These are phyloP conservation scores for Trametes cinnabarina DNA, from an alignment of 768 basidiomycete genomes.

Conservation along the genomic window DNA sequence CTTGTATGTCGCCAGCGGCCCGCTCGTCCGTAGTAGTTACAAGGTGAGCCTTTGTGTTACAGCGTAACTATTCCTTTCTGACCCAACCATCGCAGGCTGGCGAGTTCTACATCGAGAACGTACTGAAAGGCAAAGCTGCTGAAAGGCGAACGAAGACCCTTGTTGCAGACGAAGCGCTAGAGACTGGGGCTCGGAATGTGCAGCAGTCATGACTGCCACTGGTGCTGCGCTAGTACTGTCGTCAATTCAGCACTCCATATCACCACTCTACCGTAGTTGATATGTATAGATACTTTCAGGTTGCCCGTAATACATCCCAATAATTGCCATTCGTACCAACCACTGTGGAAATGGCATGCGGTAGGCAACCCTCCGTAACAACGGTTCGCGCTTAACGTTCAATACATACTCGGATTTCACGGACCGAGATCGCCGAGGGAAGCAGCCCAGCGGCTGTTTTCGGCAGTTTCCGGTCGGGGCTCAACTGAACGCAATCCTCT, in stretches of 20 bases:
- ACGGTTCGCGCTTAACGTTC: too few relatives aligned
- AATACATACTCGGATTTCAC: not conserved
- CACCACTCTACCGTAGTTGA: not conserved
- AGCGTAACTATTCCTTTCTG: not conserved
- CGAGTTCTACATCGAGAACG: slow-evolving; percentile 93
- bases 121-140: slow-evolving; percentile 59
- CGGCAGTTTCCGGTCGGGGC: slow-evolving; percentile 25
- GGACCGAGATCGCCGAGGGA: not conserved
- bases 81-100: slow-evolving; percentile 64
- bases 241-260: not conserved
- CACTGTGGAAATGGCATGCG: too few relatives aligned
- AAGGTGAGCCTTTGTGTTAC: slow-evolving; percentile 59
- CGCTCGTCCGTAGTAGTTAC: slow-evolving; percentile 93
- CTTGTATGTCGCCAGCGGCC: slow-evolving; percentile 95
- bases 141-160: slow-evolving; percentile 37
- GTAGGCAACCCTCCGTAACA: too few relatives aligned
- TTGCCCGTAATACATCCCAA: not conserved
- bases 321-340: too few relatives aligned
- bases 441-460: not conserved
- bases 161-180: slow-evolving; percentile 7
- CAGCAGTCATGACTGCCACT: not conserved
- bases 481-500: slow-evolving; percentile 7
- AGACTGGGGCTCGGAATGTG: not conserved
- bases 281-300: not conserved
- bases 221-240: too few relatives aligned